phyloP scores from a whole-genome alignment of 2,329 filamentous ascomycete genomes.

The Penicillium thymicola region DNA sequence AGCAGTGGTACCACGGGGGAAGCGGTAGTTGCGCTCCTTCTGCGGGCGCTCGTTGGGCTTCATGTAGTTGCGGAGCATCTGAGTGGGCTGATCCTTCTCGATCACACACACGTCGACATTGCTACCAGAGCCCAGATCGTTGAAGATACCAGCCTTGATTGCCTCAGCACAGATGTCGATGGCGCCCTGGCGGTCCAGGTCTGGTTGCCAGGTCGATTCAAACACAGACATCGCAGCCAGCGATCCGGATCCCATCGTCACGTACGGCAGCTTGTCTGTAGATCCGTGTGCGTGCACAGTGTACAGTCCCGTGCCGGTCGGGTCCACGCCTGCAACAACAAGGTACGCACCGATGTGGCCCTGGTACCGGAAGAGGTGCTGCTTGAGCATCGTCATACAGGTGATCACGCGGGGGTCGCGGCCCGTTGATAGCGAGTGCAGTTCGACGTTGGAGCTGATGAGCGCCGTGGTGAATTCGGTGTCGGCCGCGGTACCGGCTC shows the following conservation, averaged over 20 bases:
- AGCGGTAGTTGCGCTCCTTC: conserved; percentile 92
- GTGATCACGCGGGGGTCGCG: conserved; percentile 96
- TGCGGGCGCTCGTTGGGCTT: conserved; percentile 85
- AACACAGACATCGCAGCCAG: conserved; percentile 97
- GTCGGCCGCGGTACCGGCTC: conserved; percentile 94
- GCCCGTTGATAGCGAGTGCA: conserved; percentile 93
- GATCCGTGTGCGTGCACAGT: conserved; percentile 98
- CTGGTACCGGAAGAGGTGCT: conserved; percentile 98
- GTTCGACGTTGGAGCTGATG: conserved; percentile 97
- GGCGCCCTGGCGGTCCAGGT: conserved; percentile 74
- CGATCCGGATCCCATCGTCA: conserved; percentile 97
- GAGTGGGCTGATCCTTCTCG: conserved; percentile 86
- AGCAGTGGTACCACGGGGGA: conserved; percentile 87
- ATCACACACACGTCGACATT: conserved; percentile 98
- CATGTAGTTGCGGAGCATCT: conserved; percentile 84
- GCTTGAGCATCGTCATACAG: conserved; percentile 99
- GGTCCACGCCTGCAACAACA: conserved; percentile 93
- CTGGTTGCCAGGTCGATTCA: conserved; percentile 88
- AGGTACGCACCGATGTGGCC: conserved; percentile 97
- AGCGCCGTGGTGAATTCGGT: conserved; percentile 98
- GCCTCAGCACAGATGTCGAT: conserved; percentile 78
- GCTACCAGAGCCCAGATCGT: conserved; percentile 93
- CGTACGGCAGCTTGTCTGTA: conserved; percentile 97
- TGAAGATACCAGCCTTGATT: conserved; percentile 96
- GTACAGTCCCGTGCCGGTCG: conserved; percentile 91